Conservation (phyloP, 441 rosid genomes). For the Arabidopsis hybrid region DNA sequence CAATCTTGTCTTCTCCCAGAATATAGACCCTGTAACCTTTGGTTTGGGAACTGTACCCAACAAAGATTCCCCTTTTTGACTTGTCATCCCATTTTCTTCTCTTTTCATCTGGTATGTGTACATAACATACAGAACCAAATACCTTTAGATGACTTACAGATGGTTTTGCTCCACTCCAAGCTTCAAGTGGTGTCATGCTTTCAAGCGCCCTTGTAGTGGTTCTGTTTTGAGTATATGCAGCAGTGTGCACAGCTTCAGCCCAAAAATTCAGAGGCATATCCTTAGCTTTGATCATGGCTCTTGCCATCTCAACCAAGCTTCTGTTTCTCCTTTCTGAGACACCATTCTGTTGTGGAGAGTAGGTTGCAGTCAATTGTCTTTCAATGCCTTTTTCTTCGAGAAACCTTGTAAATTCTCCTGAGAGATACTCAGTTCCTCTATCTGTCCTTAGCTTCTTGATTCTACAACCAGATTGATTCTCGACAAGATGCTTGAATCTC, state of each 20-base stretch:
- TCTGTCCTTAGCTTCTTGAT: neutral
- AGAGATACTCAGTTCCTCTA: neutral
- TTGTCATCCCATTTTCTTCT: neutral
- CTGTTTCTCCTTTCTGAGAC: conserved; percentile 16
- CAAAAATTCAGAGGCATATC: too few species aligned
- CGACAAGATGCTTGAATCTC: conserved; percentile 4
- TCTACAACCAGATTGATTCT: neutral
- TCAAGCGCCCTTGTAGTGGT: neutral
- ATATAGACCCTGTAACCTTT: neutral
- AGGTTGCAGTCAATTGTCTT: too few species aligned
- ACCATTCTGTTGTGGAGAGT: too few species aligned
- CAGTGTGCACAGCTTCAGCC: too few species aligned
- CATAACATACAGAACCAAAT: neutral
- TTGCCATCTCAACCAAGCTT: neutral
- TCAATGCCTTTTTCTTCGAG: neutral
- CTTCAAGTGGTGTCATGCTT: neutral
- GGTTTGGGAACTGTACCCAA: neutral
- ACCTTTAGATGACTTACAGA: too few species aligned
- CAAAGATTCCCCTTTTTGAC: neutral
- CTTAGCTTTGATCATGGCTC: neutral
- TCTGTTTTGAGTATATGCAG: neutral
- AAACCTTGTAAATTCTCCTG: neutral
- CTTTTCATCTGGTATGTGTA: neutral
- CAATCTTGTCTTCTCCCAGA: neutral
- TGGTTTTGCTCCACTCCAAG: neutral